phyloP scores from a whole-genome alignment of 306 rosid species.

The Oemleria cerasiformis region DNA sequence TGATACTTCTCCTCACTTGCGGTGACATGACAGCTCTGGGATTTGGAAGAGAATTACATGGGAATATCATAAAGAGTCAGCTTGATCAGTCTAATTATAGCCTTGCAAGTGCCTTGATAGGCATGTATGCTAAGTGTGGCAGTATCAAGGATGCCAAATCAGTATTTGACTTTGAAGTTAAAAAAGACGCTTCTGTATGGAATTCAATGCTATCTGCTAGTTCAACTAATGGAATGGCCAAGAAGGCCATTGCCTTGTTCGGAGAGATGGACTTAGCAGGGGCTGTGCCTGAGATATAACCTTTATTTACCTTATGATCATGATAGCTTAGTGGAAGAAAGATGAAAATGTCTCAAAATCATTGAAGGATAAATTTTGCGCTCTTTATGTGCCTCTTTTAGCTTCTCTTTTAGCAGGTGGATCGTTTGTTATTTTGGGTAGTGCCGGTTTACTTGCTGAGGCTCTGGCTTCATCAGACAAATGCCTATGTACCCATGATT shows the following conservation, averaged over 20 bases:
- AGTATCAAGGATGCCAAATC: conserved; percentile 31
- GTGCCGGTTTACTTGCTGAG: not conserved
- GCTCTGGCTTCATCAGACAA: not conserved
- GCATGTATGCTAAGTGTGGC: conserved; percentile 36
- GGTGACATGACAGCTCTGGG: conserved; percentile 25
- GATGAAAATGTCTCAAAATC: not conserved
- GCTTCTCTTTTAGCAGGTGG: not conserved
- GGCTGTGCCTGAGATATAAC: not conserved
- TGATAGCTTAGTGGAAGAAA: not conserved
- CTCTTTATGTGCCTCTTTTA: not conserved
- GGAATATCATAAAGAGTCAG: conserved; percentile 31
- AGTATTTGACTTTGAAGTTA: conserved; percentile 23
- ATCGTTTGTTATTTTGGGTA: not conserved
- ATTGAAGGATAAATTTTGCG: not conserved
- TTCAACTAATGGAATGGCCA: conserved; percentile 22
- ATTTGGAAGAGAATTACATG: conserved; percentile 36
- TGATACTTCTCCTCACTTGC: conserved; percentile 34
- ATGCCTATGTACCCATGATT: not conserved
- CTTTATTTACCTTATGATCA: not conserved
- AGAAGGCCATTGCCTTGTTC: conserved; percentile 17
- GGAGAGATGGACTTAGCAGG: conserved; percentile 8
- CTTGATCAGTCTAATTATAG: conserved; percentile 7
- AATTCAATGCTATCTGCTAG: conserved; percentile 23
- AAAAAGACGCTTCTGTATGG: conserved; percentile 22
- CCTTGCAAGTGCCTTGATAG: conserved; percentile 25